Evolutionary conservation across 495 filamentous ascomycete species (phyloP), one percentile per base, ranked within the genome.

Genomic region (Chlorociboria aeruginascens): DNA sequence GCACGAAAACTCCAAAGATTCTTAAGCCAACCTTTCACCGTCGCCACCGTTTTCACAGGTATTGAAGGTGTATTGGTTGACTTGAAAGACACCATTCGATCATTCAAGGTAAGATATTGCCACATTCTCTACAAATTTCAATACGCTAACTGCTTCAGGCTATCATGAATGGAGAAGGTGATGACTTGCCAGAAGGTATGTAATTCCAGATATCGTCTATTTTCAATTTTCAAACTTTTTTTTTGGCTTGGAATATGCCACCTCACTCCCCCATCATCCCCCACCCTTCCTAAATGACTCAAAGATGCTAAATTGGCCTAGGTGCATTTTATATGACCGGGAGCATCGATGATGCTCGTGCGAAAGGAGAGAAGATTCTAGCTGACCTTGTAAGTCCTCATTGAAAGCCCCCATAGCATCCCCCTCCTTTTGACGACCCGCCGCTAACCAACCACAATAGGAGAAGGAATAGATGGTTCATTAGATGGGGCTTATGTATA

Each of bases 1-100:
- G 92, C 92, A 63, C 89, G 92, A 75, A 97, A 97, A 79, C 78
- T 98, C 66, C 93, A 98, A 76, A 85, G 92, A 80, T 98, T 98
- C 87, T 74, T 98, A 76, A 84, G 78, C 69, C 92, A 98, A 81
- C 92, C 92, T 61, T 98, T 98, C 83, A 89, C 92, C 50, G 92
- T 97, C 61, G 90, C 90, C 61, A 85, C 96, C 73, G 89, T 95
- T 57, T 96, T 95, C 82, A 95, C 89, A 70, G 83, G 49, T 52
- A 44, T 36, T 40, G 28, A 48, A 81, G 92, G 92, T 71, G 79
- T 78, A 69, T 81, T 98, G 44, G 92, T 98, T 61, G 87, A 95
- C 70, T 73, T 98, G 51, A 97, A 98, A 82, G 89, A 95, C 72
- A 98, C 92, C 69, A 95, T 98, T 60, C 61, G 73, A 63, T 89